Evolutionary conservation across 768 basidiomycete genomes (phyloP).

Genomic region (Strobilomyces confusus): DNA sequence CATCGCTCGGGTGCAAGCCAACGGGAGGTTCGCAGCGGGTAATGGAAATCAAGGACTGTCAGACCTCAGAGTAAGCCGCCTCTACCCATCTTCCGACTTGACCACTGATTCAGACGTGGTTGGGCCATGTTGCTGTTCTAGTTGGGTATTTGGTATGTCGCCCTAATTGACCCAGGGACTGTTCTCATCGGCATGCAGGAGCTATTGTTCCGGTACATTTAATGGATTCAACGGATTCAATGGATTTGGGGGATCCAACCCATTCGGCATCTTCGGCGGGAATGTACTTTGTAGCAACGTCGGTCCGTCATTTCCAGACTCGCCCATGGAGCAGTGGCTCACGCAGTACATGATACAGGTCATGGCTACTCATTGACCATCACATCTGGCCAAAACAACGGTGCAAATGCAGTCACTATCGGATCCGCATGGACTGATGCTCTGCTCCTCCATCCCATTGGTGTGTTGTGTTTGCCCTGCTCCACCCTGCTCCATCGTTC

Average conservation of each 20-base stretch:
- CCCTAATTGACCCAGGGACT: background rate
- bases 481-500: background rate
- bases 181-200: constrained; percentile 39
- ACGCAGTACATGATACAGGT: constrained; percentile 30
- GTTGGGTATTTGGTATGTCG: constrained; percentile 67
- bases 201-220: constrained; percentile 50
- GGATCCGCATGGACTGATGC: constrained; percentile 66
- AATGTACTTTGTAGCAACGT: constrained; percentile 40
- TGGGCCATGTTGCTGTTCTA: constrained; percentile 25
- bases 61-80: constrained; percentile 51
- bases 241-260: no score
- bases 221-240: constrained; percentile 8
- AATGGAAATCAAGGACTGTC: constrained; percentile 29
- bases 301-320: constrained; percentile 33
- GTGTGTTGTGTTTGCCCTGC: constrained; percentile 39
- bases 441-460: constrained; percentile 70
- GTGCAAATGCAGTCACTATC: constrained; percentile 36
- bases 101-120: background rate
- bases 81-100: background rate
- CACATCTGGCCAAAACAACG: constrained; percentile 4
- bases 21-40: constrained; percentile 22
- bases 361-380: constrained; percentile 51
- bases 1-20: constrained; percentile 56
- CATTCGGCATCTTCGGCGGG: constrained; percentile 28
- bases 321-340: background rate